These are phyloP conservation scores for Talaromyces sp. DNA, from an alignment of 2,329 filamentous ascomycete species.

Conservation along the genomic window DNA sequence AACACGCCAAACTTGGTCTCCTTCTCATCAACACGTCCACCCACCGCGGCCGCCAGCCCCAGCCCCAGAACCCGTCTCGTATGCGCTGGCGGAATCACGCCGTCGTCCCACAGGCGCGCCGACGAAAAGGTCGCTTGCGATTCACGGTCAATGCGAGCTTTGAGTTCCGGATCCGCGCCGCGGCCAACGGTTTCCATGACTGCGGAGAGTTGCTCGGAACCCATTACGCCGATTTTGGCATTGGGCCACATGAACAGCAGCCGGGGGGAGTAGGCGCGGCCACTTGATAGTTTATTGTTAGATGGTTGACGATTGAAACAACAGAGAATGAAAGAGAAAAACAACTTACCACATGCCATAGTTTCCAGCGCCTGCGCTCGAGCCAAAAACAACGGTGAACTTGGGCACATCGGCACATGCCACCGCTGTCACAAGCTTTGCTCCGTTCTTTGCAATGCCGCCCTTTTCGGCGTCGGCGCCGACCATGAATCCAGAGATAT, in stretches of 20 bases:
- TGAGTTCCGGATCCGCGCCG: slow-evolving; percentile 72
- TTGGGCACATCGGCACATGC: slow-evolving; percentile 93
- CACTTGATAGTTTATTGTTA: slow-evolving; percentile 45
- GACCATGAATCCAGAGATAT: slow-evolving; percentile 98
- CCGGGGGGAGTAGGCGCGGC: slow-evolving; percentile 83
- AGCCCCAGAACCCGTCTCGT: slow-evolving; percentile 68
- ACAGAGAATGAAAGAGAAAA: not conserved
- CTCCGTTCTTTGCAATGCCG: slow-evolving; percentile 95
- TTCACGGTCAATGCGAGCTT: slow-evolving; percentile 80
- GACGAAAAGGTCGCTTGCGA: slow-evolving; percentile 85
- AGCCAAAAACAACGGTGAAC: slow-evolving; percentile 93
- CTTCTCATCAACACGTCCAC: slow-evolving; percentile 57
- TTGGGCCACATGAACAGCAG: slow-evolving; percentile 98
- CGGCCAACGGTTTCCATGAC: slow-evolving; percentile 96
- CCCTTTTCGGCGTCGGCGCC: slow-evolving; percentile 86
- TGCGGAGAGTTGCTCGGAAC: slow-evolving; percentile 79
- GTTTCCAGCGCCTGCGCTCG: slow-evolving; percentile 88
- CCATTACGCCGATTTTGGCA: slow-evolving; percentile 95
- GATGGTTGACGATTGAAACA: not conserved
- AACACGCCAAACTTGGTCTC: slow-evolving; percentile 74
- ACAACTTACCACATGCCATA: slow-evolving; percentile 85
- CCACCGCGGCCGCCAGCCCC: slow-evolving; percentile 67
- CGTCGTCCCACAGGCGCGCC: slow-evolving; percentile 87
- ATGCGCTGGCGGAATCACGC: slow-evolving; percentile 72
- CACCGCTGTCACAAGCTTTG: slow-evolving; percentile 92